Evolutionary conservation across 2,329 filamentous ascomycete species (phyloP).

Genomic region (Coleophoma eucalyptorum): DNA sequence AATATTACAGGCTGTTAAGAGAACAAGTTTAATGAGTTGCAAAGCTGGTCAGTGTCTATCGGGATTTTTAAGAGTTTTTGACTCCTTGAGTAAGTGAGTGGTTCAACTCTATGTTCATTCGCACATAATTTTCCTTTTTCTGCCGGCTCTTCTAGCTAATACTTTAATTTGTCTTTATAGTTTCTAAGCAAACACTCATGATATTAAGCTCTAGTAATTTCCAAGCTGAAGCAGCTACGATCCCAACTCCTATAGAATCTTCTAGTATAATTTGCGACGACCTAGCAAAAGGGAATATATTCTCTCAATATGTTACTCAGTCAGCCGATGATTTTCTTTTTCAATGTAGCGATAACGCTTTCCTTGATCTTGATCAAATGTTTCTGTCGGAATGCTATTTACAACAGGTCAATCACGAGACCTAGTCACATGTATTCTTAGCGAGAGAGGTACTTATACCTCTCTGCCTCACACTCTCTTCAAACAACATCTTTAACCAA

Average conservation of each 20-base stretch:
- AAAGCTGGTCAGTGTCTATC: constrained; percentile 11
- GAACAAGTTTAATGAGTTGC: constrained; percentile 14
- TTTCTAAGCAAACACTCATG: neutral
- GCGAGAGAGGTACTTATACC: too few relatives aligned
- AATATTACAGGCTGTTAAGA: constrained; percentile 5
- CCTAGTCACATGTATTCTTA: too few relatives aligned
- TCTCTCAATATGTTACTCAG: neutral
- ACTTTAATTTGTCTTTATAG: neutral
- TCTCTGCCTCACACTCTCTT: too few relatives aligned
- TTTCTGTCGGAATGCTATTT: too few relatives aligned
- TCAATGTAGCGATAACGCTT: neutral
- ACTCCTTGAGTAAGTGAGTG: neutral
- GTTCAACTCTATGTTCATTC: neutral
- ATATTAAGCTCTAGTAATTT: neutral
- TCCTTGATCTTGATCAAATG: too few relatives aligned
- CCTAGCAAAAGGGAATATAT: neutral
- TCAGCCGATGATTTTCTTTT: constrained; percentile 1
- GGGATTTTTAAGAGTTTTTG: neutral
- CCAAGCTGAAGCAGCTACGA: neutral
- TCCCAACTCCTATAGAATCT: neutral
- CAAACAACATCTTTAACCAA: too few relatives aligned
- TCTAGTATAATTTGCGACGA: neutral
- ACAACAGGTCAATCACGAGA: too few relatives aligned
- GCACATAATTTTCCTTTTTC: neutral
- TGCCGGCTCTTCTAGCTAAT: neutral